phyloP scores from a whole-genome alignment of 1,284 basidiomycete genomes.

The Ceratobasidium theobromae region DNA sequence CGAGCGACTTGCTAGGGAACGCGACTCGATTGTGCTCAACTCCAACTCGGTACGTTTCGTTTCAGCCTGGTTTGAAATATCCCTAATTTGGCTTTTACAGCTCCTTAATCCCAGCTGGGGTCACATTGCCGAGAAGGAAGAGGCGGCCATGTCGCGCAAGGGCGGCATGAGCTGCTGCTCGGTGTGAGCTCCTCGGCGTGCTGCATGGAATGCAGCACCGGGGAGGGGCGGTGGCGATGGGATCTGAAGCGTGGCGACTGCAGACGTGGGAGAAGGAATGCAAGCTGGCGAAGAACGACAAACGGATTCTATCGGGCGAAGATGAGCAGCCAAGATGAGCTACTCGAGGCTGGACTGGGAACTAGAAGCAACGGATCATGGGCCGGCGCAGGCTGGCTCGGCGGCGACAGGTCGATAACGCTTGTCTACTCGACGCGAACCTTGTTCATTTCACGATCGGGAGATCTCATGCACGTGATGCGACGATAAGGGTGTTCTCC shows the following conservation, averaged over 20 bases:
- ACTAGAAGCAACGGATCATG: not conserved
- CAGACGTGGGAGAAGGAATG: conserved; percentile 16
- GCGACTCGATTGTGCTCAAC: conserved; percentile 72
- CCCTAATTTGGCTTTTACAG: conserved; percentile 4
- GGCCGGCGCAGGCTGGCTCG: not conserved
- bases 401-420: not conserved
- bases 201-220: conserved; percentile 21
- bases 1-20: conserved; percentile 72
- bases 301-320: no score
- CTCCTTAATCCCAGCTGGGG: conserved; percentile 18
- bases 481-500: conserved; percentile 26
- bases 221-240: conserved; percentile 7
- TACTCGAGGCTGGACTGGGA: conserved; percentile 22
- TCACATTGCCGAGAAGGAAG: conserved; percentile 7
- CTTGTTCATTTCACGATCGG: conserved; percentile 13
- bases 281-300: not conserved
- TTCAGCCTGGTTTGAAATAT: not conserved
- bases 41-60: conserved; percentile 3
- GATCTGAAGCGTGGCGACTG: not conserved
- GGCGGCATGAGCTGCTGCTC: conserved; percentile 11
- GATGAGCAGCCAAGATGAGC: not conserved
- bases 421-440: not conserved
- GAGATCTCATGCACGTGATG: conserved; percentile 17
- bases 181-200: conserved; percentile 21
- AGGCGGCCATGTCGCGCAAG: conserved; percentile 7